A percentile compares a stretch with the other conserved stretches of the same genome.
Evolutionary conservation across 163 green algal genomes (phyloP).

Genomic region (Botryococcus braunii): DNA sequence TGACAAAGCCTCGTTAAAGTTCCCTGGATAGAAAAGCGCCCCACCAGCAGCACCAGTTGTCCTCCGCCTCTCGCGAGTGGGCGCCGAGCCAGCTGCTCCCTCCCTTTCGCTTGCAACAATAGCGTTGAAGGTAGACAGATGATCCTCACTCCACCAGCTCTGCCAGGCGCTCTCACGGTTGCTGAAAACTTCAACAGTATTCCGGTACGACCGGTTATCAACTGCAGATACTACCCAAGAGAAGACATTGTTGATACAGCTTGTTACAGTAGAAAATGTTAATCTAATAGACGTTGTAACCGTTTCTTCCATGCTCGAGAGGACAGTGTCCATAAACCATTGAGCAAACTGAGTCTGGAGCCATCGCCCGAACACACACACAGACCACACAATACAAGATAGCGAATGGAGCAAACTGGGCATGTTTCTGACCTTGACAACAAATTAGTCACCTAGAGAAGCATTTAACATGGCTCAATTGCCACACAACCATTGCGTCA

Average conservation of each 20-base stretch:
- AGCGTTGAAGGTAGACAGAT: constrained; percentile 43
- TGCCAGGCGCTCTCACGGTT: constrained; percentile 34
- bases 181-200: too few relatives aligned
- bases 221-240: constrained; percentile 20
- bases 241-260: constrained; percentile 38
- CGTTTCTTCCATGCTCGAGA: constrained; percentile 45
- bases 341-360: constrained; percentile 22
- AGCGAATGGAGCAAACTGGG: too few relatives aligned
- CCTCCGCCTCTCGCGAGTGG: too few relatives aligned
- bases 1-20: too few relatives aligned
- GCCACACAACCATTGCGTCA: too few relatives aligned
- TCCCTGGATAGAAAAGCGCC: too few relatives aligned
- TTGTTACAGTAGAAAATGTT: constrained; percentile 25
- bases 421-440: too few relatives aligned
- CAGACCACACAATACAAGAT: background rate
- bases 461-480: too few relatives aligned
- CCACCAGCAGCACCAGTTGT: too few relatives aligned
- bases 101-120: constrained; percentile 23
- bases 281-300: constrained; percentile 38
- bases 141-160: constrained; percentile 21
- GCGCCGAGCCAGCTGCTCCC: background rate
- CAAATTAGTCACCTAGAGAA: too few relatives aligned
- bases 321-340: constrained; percentile 35
- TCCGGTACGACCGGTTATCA: constrained; percentile 1
- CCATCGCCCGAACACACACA: constrained; percentile 4